Evolutionary conservation across 768 basidiomycete species (phyloP), one percentile per base, ranked within the genome.

Genomic region (Amanita phalloides): DNA sequence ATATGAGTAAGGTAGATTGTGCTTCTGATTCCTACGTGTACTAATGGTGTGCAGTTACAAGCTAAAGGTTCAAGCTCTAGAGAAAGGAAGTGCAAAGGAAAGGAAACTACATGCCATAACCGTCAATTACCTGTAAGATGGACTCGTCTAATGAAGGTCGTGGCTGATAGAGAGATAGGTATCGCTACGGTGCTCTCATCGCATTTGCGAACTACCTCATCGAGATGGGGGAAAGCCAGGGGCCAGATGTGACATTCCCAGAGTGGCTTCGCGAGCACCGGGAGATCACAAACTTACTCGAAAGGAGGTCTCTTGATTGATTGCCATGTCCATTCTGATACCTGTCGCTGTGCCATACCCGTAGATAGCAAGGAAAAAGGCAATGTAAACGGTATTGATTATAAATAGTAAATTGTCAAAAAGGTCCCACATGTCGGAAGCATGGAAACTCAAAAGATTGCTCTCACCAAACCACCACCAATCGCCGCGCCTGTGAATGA

Each of bases 141-240:
- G 38, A 17, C 53, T 54, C 37, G 38, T 30, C 28, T 37, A 21
- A 32, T 26, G 33, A 45, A 20, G 20, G 26, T 11, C 14, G 42
- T 36, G 42, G 21, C 57, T 49, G 17, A 62, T 35, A 48, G 49
- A 21, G 26, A 14, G 45, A 43, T 54, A 89, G 87, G 55, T 89
- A 86, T 63, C 84, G 86, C 56, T 96, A 98, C 61, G 95, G 88
- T 6, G 83, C 89, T 3, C 73, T 96, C 32, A 95, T 98, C 58
- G 90, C 90, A 4, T 90, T 99, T 54, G 87, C 96, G 45, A 93
- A 96, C 64, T 98, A 95, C 65, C 74, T 98, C 57, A 82, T 98
- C 48, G 92, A 95, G 66, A 70, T 70, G 58, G 68, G 69, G 30
- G 69, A 69, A 45, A 63, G 62, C 10, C 63, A 62, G 39, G 62